phyloP scores from a whole-genome alignment of 768 basidiomycete genomes.

The Suillus plorans region DNA sequence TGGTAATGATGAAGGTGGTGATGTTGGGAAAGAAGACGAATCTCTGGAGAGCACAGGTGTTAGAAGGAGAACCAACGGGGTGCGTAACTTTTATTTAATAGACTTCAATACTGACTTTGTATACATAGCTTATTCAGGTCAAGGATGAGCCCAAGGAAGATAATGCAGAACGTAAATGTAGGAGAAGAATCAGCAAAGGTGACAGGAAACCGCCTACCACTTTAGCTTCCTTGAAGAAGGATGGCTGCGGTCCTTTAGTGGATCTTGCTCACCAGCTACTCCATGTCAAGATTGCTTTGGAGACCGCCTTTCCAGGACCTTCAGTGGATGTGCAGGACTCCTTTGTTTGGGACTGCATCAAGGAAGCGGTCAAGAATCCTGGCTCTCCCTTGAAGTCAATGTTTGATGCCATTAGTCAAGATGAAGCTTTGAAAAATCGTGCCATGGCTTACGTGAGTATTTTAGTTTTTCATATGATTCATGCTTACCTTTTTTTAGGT shows the following conservation, averaged over 20 bases:
- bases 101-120: not conserved
- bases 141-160: not conserved
- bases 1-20: not conserved
- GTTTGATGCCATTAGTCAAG: not conserved
- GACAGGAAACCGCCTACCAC: not conserved
- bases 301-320: not conserved
- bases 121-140: not conserved
- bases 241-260: not conserved
- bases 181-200: not conserved
- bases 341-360: not conserved
- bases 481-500: not conserved
- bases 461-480: not conserved
- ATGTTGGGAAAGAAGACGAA: not conserved
- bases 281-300: not conserved
- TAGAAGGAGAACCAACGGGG: not conserved
- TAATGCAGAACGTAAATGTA: no score
- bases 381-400: not conserved
- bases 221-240: not conserved
- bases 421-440: not conserved
- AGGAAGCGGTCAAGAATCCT: not conserved
- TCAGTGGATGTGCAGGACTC: not conserved
- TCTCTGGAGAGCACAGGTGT: not conserved
- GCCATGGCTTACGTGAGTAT: not conserved
- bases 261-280: not conserved
- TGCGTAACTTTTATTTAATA: not conserved